Evolutionary conservation across 306 rosid genomes (phyloP).

Genomic region (Cyclanthera cordifolia): DNA sequence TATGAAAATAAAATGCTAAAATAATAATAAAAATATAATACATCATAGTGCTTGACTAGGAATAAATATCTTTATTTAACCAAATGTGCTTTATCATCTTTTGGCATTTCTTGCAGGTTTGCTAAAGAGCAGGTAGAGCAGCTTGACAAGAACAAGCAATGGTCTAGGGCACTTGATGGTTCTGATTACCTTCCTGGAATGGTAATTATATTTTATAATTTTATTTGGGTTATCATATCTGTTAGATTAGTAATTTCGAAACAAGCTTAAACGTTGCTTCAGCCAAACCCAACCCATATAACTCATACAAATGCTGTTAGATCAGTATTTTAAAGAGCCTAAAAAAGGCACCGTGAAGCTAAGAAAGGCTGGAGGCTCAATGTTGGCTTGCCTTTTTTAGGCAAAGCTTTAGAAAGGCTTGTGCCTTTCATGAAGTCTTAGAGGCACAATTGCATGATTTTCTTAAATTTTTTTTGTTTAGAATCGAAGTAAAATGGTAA

Average conservation of each 20-base stretch:
- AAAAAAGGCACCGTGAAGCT: no score
- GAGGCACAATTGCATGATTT: no score
- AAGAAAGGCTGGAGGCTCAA: no score
- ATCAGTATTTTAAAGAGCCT: no score
- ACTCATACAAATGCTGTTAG: no score
- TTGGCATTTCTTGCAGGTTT: constrained; percentile 38
- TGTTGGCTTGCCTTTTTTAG: no score
- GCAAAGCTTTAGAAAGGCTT: no score
- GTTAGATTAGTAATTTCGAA: not conserved
- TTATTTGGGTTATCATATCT: not conserved
- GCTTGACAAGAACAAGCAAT: constrained; percentile 81
- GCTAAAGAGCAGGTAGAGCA: constrained; percentile 62
- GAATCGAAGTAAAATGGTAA: no score
- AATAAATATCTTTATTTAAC: not conserved
- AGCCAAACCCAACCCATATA: no score
- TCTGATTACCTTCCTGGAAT: constrained; percentile 98
- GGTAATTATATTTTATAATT: constrained; percentile 33
- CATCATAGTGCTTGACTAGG: not conserved
- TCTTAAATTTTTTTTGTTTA: no score
- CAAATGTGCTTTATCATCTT: not conserved
- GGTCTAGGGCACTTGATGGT: constrained; percentile 98
- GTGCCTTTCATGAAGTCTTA: no score
- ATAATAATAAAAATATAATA: not conserved
- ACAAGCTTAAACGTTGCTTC: no score
- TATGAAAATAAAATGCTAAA: not conserved